Evolutionary conservation across 2,329 filamentous ascomycete species (phyloP), one percentile per base, ranked within the genome.

Genomic region (Pezicula neosporulosa): DNA sequence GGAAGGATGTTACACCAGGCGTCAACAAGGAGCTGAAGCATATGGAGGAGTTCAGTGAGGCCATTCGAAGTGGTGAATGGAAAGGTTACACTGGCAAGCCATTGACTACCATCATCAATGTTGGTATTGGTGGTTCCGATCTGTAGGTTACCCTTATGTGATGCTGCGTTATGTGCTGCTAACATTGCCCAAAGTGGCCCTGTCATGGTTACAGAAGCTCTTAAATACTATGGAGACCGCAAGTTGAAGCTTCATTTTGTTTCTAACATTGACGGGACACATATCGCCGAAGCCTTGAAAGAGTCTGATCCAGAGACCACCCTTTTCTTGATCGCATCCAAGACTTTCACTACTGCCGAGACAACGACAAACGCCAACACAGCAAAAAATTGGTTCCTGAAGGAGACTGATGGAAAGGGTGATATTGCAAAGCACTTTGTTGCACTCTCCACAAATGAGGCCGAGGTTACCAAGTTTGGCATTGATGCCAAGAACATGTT

Each of bases 401-500:
- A 95, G 75, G 85, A 86, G 75, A 84, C 82, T 1, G 79, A 71
- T 69, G 71, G 87, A 81, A 75, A 94, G 85, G 84, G 81, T 55
- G 87, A 96, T 27, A 95, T 99, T 63, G 90, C 94, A 62, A 99
- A 97, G 82, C 94, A 99, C 81, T 99, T 99, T 68, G 94, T 97
- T 52, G 94, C 94, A 43, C 84, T 99, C 48, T 97, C 94, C 46
- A 99, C 94, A 71, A 99, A 99, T 75, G 89, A 93, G 75, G 71
- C 77, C 49, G 93, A 97, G 77, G 94, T 99, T 56, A 91, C 89
- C 75, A 97, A 97, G 80, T 99, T 99, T 66, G 94, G 94, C 60
- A 99, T 99, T 66, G 93, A 97, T 76, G 87, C 86, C 75, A 93
- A 93, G 82, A 99, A 97, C 82, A 99, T 99, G 94, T 99, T 99